Evolutionary conservation across 2,329 filamentous ascomycete species (phyloP).

Genomic region (Colletotrichum trifolii): DNA sequence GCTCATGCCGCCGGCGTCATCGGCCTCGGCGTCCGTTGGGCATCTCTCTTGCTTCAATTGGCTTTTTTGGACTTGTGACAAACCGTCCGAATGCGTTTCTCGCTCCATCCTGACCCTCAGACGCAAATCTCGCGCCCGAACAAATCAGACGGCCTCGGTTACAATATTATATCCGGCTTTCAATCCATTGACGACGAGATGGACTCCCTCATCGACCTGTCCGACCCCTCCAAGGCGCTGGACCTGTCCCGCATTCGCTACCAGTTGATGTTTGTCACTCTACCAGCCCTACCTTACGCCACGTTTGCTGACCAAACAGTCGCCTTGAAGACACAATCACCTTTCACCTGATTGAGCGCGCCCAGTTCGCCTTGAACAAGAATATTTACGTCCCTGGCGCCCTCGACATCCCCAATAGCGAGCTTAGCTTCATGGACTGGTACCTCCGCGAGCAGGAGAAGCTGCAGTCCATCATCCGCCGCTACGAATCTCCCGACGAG

Average conservation of each 20-base stretch:
- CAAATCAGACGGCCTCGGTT: conserved; percentile 1
- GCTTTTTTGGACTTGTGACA: too few relatives aligned
- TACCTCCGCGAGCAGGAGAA: conserved; percentile 90
- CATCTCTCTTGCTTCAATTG: neutral
- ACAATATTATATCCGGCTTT: conserved; percentile 6
- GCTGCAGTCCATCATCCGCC: conserved; percentile 90
- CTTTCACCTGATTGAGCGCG: conserved; percentile 95
- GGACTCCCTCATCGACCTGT: conserved; percentile 91
- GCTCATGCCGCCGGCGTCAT: conserved; percentile 26
- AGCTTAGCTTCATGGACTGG: conserved; percentile 92
- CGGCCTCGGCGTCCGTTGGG: conserved; percentile 20
- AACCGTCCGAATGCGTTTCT: conserved; percentile 26
- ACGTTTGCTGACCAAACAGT: conserved; percentile 57
- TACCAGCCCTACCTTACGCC: too few relatives aligned
- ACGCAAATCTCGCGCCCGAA: conserved; percentile 19
- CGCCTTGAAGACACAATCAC: conserved; percentile 98
- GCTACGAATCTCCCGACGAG: conserved; percentile 96
- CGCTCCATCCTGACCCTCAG: conserved; percentile 18
- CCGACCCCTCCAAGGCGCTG: conserved; percentile 84
- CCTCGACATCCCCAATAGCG: conserved; percentile 78
- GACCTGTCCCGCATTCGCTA: conserved; percentile 93
- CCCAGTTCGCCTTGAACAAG: conserved; percentile 94
- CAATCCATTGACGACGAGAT: conserved; percentile 59
- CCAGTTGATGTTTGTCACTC: conserved; percentile 80
- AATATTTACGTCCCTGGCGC: conserved; percentile 87